Evolutionary conservation across 495 filamentous ascomycete genomes (phyloP).

Genomic region (Annulohypoxylon maeteangense): DNA sequence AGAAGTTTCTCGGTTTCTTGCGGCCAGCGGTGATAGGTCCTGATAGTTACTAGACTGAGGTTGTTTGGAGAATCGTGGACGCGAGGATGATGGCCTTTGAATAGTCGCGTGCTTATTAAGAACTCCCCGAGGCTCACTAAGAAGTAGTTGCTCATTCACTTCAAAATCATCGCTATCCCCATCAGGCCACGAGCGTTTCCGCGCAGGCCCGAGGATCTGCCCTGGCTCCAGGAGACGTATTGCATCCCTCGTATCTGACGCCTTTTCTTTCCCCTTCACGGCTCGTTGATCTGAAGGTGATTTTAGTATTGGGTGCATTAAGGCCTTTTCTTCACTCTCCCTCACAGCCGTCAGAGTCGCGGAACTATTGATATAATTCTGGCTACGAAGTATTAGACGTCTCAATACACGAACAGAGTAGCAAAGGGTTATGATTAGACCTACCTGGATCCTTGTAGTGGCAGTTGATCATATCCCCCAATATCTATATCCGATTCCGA

Average conservation of each 20-base stretch:
- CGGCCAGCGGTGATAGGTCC: neutral
- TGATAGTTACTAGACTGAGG: neutral
- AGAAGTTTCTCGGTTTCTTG: neutral
- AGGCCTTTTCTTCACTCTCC: conserved; percentile 28
- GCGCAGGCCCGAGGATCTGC: conserved; percentile 16
- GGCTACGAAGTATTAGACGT: conserved; percentile 34
- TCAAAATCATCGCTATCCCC: conserved; percentile 40
- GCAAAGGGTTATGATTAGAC: neutral
- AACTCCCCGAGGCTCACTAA: conserved; percentile 20
- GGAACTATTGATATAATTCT: conserved; percentile 39
- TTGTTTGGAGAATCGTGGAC: conserved; percentile 11
- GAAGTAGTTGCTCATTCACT: conserved; percentile 42
- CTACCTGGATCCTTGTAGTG: conserved; percentile 30
- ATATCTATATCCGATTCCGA: conserved; percentile 24
- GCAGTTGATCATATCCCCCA: conserved; percentile 25
- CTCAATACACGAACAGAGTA: neutral
- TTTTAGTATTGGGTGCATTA: neutral
- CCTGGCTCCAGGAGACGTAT: conserved; percentile 38
- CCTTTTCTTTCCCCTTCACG: conserved; percentile 13
- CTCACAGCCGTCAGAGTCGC: conserved; percentile 40
- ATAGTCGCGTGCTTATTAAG: neutral
- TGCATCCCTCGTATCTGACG: conserved; percentile 29
- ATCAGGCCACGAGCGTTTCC: conserved; percentile 18
- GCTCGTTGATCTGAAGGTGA: conserved; percentile 15
- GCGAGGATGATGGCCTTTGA: conserved; percentile 7